Conservation (phyloP, 2,329 filamentous ascomycete genomes). For the Cadophora malorum region DNA sequence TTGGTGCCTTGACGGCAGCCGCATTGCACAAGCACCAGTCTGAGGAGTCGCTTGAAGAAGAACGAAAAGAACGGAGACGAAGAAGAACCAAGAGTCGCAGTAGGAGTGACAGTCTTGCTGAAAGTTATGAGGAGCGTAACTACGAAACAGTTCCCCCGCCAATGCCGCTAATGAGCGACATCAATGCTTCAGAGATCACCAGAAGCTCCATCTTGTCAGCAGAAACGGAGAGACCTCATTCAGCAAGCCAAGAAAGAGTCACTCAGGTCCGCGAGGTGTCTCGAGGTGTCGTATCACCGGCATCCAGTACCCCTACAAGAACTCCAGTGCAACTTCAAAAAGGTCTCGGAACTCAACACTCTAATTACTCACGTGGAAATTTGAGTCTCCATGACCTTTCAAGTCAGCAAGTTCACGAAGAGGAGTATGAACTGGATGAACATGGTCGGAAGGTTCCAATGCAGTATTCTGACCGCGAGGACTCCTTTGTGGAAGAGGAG, state of each 20-base stretch:
- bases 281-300: conserved; percentile 64
- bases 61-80: conserved; percentile 49
- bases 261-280: conserved; percentile 69
- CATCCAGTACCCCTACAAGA: conserved; percentile 67
- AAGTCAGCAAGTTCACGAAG: conserved; percentile 50
- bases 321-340: conserved; percentile 61
- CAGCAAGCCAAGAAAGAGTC: conserved; percentile 63
- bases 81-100: conserved; percentile 54
- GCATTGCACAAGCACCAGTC: conserved; percentile 70
- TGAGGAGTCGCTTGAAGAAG: conserved; percentile 60
- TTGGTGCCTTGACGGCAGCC: conserved; percentile 64
- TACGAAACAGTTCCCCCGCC: conserved; percentile 73
- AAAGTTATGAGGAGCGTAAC: conserved; percentile 58
- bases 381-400: conserved; percentile 52
- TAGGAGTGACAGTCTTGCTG: conserved; percentile 51
- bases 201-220: conserved; percentile 86
- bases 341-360: conserved; percentile 70
- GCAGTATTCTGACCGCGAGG: conserved; percentile 37
- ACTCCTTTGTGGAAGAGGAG: conserved; percentile 42
- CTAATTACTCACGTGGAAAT: conserved; percentile 52
- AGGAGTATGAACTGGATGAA: conserved; percentile 46
- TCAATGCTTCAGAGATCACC: conserved; percentile 86
- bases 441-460: conserved; percentile 45
- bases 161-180: conserved; percentile 87
- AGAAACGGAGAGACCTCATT: conserved; percentile 74